These are phyloP conservation scores for Globisporangium emineosum DNA, from an alignment of 352 stramenopile species.

Conservation along the genomic window DNA sequence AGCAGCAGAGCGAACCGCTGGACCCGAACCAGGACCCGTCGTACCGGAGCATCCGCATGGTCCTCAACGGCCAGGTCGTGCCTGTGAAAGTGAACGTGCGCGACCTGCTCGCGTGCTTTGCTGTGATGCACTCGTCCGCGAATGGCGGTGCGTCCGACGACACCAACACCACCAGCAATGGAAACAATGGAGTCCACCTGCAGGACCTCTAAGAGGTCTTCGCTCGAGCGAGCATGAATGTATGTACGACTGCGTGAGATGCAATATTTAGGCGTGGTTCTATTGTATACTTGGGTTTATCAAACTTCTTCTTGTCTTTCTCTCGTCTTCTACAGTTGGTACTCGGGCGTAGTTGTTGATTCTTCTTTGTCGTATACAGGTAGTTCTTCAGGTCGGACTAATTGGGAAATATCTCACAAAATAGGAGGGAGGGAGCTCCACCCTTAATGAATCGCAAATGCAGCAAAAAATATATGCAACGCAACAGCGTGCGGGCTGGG, in stretches of 20 bases:
- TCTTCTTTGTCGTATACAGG: constrained; percentile 19
- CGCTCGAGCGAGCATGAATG: too few relatives aligned
- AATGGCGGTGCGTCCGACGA: background rate
- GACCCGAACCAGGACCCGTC: constrained; percentile 17
- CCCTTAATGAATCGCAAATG: constrained; percentile 4
- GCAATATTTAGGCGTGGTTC: constrained; percentile 1
- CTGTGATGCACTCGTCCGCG: constrained; percentile 22
- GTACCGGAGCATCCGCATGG: constrained; percentile 72
- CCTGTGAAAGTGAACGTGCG: constrained; percentile 67
- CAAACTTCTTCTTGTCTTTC: constrained; percentile 9
- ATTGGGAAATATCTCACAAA: constrained; percentile 16
- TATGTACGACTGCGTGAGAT: constrained; percentile 4
- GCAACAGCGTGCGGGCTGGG: too few relatives aligned
- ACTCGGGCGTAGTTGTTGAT: background rate
- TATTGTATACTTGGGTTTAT: constrained; percentile 23
- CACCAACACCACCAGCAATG: constrained; percentile 10
- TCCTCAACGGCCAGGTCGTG: constrained; percentile 68
- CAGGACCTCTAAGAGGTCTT: constrained; percentile 2
- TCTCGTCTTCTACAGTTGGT: constrained; percentile 15
- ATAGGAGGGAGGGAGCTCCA: background rate
- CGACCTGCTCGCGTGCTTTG: constrained; percentile 52
- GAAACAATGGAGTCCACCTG: background rate
- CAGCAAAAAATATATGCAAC: constrained; percentile 7
- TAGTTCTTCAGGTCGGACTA: constrained; percentile 5
- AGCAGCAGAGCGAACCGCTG: background rate